phyloP scores from a whole-genome alignment of 2,329 filamentous ascomycete species.

The Aplosporella prunicola region DNA sequence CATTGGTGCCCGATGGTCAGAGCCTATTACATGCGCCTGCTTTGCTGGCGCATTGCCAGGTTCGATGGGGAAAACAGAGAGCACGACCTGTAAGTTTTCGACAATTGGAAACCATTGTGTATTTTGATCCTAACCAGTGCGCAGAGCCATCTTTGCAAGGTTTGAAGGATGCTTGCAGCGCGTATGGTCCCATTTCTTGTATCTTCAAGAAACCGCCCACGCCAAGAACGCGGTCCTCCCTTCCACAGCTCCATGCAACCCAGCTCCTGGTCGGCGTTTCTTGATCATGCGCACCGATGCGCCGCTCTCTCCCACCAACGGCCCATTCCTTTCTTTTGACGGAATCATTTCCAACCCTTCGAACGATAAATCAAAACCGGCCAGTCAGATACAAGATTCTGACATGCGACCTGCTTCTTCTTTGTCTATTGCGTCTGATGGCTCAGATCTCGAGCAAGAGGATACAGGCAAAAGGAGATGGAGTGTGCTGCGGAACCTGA shows the following conservation, averaged over 20 bases:
- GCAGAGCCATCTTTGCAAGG: slow-evolving; percentile 58
- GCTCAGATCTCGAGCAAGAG: slow-evolving; percentile 23
- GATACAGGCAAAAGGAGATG: slow-evolving; percentile 46
- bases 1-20: slow-evolving; percentile 96
- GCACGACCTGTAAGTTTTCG: slow-evolving; percentile 53
- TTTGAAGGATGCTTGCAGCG: slow-evolving; percentile 60
- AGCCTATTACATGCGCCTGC: slow-evolving; percentile 80
- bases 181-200: slow-evolving; percentile 72
- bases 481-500: slow-evolving; percentile 55
- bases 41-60: slow-evolving; percentile 82
- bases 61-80: slow-evolving; percentile 58
- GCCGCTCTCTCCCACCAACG: slow-evolving; percentile 41
- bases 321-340: slow-evolving; percentile 55
- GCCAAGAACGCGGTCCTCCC: slow-evolving; percentile 47
- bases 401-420: slow-evolving; percentile 22
- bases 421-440: slow-evolving; percentile 22
- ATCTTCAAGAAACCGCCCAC: slow-evolving; percentile 60
- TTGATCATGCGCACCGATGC: slow-evolving; percentile 81
- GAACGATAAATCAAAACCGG: slow-evolving; percentile 11
- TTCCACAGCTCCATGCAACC: slow-evolving; percentile 72
- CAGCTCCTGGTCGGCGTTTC: slow-evolving; percentile 75
- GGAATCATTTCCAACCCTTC: slow-evolving; percentile 39
- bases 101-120: background rate
- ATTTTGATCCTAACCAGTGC: slow-evolving; percentile 15
- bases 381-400: slow-evolving; percentile 14